Evolutionary conservation across 495 filamentous ascomycete species (phyloP).

Genomic region (Penicillium lividum): DNA sequence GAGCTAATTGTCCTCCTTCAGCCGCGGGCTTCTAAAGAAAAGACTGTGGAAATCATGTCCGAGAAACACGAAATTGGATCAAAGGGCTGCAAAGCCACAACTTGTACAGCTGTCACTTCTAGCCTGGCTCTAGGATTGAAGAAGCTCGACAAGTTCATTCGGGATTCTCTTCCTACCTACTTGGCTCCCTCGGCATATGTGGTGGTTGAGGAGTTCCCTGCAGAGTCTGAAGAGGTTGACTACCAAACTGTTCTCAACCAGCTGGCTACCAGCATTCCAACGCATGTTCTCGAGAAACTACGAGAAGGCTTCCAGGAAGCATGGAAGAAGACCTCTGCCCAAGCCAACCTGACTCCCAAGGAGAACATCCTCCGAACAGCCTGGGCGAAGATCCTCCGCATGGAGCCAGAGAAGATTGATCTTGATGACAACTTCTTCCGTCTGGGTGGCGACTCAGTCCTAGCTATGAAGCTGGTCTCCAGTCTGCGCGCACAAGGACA

Average conservation of each 20-base stretch:
- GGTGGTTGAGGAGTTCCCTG: conserved; percentile 32
- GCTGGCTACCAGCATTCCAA: conserved; percentile 28
- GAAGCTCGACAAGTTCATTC: conserved; percentile 38
- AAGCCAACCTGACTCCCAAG: conserved; percentile 28
- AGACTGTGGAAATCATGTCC: conserved; percentile 24
- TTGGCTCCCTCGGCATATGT: conserved; percentile 44
- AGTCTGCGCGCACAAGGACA: conserved; percentile 36
- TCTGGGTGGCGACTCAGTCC: conserved; percentile 47
- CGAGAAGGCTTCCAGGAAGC: conserved; percentile 23
- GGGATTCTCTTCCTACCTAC: conserved; percentile 40
- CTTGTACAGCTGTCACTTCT: conserved; percentile 11
- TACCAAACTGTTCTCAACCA: conserved; percentile 25
- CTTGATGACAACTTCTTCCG: conserved; percentile 50
- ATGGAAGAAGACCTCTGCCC: conserved; percentile 23
- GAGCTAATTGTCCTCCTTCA: conserved; percentile 36
- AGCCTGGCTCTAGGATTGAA: conserved; percentile 30
- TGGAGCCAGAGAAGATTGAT: conserved; percentile 38
- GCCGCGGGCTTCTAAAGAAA: conserved; percentile 20
- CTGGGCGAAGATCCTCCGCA: conserved; percentile 48
- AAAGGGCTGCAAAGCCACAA: conserved; percentile 5
- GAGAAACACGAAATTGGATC: conserved; percentile 20
- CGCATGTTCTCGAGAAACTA: conserved; percentile 20
- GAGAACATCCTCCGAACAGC: conserved; percentile 44
- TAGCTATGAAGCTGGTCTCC: conserved; percentile 49
- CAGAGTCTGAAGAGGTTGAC: conserved; percentile 23